Base-by-base conservation (phyloP, 257 asterid species). In the Scutellaria minor region DNA sequence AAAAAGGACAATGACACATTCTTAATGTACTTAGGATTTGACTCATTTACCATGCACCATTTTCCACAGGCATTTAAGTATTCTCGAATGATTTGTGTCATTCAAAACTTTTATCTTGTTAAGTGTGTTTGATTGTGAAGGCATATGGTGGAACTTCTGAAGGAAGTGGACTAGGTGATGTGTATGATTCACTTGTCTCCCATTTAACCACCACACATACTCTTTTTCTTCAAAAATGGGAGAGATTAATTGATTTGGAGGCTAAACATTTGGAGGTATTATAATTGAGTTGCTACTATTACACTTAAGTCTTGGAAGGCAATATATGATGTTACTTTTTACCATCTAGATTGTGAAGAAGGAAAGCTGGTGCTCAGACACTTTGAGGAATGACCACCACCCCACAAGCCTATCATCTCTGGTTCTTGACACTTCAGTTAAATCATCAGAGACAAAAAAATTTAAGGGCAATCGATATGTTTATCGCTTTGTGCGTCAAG, bases 201-300 rank as follows among this genome's bases (percentile, higher is more conserved):
- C 99, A 94, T 83, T 83, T 94, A 78, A 85, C 89, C 51, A 70
- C 72, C 58, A 81, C 71, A 15, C 98, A 94, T 68, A 69, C 84
- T 58, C 72, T 6, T 76, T 94, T 94, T 80, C 97, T 94, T 79
- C 86, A 78, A 71, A 88, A 84, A 71, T 94, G 99, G 99, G 96
- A 91, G 84, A 83, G 87, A 70, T 79, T 94, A 80, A 80, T 94
- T 75, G 99, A 94, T 85, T 84, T 94, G 82, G 99, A 94, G 84
- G 90, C 97, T 66, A 87, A 80, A 71, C 92, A 90, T 65, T 51
- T 78, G 80, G 97, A 91, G 99, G 98, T 91, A 84, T 68, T 50
- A 50, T 60, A 56, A 48, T 40, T 48, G 78, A 74, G 67, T 65
- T 61, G 54, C 79, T 47, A 58, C 57, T 52, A 42, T 58, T 64